phyloP scores from a whole-genome alignment of 345 rosid species.

The Dipteronia sinensis region DNA sequence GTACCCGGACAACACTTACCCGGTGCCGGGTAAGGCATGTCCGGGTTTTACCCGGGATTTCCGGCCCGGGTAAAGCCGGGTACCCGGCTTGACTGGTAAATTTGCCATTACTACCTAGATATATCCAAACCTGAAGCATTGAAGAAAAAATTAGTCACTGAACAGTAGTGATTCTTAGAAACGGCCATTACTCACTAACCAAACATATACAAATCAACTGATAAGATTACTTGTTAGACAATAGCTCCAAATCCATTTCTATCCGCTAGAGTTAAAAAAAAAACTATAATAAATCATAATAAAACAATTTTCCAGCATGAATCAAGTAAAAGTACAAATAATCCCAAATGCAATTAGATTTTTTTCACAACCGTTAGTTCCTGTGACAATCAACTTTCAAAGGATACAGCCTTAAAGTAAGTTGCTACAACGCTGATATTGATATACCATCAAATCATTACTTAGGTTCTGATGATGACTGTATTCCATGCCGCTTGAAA shows the following conservation, averaged over 20 bases:
- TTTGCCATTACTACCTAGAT: too few species aligned
- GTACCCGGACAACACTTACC: too few species aligned
- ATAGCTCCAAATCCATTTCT: not conserved
- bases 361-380: not conserved
- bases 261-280: not conserved
- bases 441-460: slow-evolving; percentile 9
- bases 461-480: slow-evolving; percentile 38
- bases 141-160: not conserved
- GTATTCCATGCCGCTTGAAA: slow-evolving; percentile 77
- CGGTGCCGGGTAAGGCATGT: too few species aligned
- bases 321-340: not conserved
- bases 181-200: too few species aligned
- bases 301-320: not conserved
- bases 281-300: not conserved
- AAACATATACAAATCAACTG: too few species aligned
- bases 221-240: too few species aligned
- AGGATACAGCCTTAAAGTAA: not conserved
- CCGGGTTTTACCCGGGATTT: too few species aligned
- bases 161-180: not conserved
- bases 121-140: not conserved
- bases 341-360: not conserved
- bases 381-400: not conserved
- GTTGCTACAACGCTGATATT: not conserved
- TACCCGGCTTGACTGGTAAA: too few species aligned
- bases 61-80: too few species aligned